phyloP scores from a whole-genome alignment of 129 eudicot species.

The Rutidosis leptorrhynchoides region DNA sequence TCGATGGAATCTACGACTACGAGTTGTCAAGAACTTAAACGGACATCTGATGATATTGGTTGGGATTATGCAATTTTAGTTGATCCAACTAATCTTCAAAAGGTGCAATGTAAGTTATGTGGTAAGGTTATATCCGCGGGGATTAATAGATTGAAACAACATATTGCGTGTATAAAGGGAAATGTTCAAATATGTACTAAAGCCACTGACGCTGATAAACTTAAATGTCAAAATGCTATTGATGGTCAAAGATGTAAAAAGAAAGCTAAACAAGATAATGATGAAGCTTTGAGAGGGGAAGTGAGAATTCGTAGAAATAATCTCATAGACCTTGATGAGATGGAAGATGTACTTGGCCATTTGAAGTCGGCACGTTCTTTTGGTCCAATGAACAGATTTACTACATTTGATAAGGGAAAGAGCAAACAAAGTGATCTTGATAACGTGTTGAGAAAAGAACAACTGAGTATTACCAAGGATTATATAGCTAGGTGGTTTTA shows the following conservation, averaged over 20 bases:
- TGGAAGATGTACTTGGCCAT: not conserved
- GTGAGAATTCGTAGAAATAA: not conserved
- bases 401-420: not conserved
- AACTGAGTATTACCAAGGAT: not conserved
- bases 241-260: not conserved
- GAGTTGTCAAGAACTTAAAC: too few species aligned
- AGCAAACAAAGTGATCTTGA: not conserved
- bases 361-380: not conserved
- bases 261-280: not conserved
- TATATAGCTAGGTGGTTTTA: conserved; percentile 7
- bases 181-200: not conserved
- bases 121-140: too few species aligned
- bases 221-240: not conserved
- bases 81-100: too few species aligned
- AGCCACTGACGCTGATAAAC: not conserved
- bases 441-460: not conserved
- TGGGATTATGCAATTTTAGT: too few species aligned
- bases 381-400: not conserved
- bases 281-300: not conserved
- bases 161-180: not conserved
- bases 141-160: conserved; percentile 4
- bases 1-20: too few species aligned
- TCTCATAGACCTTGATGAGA: not conserved
- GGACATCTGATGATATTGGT: too few species aligned
- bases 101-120: too few species aligned